Conservation (phyloP, 768 basidiomycete genomes). For the Tylopilus vinaceipallidus region DNA sequence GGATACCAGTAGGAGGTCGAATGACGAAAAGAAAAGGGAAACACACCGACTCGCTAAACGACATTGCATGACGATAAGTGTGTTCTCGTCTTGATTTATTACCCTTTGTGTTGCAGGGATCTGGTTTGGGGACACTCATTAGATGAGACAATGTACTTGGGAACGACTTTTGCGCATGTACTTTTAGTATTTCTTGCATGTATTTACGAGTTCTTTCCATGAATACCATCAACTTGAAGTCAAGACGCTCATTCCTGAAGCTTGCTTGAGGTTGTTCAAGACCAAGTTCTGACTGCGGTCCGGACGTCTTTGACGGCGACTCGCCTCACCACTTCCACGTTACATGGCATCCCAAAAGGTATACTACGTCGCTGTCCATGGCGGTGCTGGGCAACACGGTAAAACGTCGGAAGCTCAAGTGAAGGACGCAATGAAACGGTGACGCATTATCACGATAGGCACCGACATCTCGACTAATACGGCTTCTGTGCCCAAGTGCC, state of each 20-base stretch:
- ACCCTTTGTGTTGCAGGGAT: slow-evolving; percentile 4
- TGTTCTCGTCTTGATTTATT: slow-evolving; percentile 14
- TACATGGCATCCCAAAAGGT: slow-evolving; percentile 21
- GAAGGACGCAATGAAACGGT: slow-evolving; percentile 58
- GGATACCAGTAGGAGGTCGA: neutral
- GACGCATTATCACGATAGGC: slow-evolving; percentile 5
- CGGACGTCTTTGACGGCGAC: neutral
- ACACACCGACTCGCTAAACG: too few relatives aligned
- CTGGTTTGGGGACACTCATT: neutral
- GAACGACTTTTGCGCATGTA: slow-evolving; percentile 10
- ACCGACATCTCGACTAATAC: slow-evolving; percentile 4
- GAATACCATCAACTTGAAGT: slow-evolving; percentile 19
- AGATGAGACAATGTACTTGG: slow-evolving; percentile 1
- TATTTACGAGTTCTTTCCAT: slow-evolving; percentile 15
- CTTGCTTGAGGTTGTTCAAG: too few relatives aligned
- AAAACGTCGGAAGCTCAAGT: slow-evolving; percentile 46
- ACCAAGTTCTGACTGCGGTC: too few relatives aligned
- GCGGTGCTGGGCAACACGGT: slow-evolving; percentile 72
- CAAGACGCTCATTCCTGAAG: neutral
- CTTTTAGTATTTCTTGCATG: slow-evolving; percentile 23
- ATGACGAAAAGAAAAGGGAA: neutral
- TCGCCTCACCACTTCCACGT: neutral
- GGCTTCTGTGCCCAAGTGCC: slow-evolving; percentile 39
- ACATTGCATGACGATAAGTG: slow-evolving; percentile 1
- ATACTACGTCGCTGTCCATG: slow-evolving; percentile 63